Base-by-base conservation (phyloP, 805 yeast genomes). In the Candida corydali region DNA sequence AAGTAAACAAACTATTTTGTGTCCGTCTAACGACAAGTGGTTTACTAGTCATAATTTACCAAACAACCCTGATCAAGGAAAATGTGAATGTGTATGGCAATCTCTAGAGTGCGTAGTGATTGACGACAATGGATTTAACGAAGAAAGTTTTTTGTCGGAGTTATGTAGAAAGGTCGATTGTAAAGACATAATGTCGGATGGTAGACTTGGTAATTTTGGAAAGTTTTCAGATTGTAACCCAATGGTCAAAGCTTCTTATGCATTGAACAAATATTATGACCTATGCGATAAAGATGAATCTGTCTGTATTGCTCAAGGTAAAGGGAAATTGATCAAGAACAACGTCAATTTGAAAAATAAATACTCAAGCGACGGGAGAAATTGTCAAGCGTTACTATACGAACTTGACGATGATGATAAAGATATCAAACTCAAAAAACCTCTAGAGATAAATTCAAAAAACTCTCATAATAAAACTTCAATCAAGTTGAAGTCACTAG, bases 71-170 rank as follows among this genome's bases (percentile, higher is more conserved):
- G 61, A 66, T 39, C 43, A 55, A 8, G 63, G 61, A 11, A 54
- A 61, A 35, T 73, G 77, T 50, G 72, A 65, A 41, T 71, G 76
- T 43, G 51, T 70, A 20, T 58, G 65, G 53, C 46, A 66, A 7
- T 58, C 67, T 4, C 46, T 68, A 4, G 46, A 61, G 1, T 72
- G 76, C 46, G 54, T 65, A 27, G 48, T 57, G 19, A 42, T 51
- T 15, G 63, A 66, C 1, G 49, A 48, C 29, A 45, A 39, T 8
- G 39, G 38, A 1, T 47, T 55, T 18, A 39, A 57, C 30, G 52
- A 50, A 25, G 37, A 32, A 22, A 42, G 31, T 22, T 43, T 56
- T n/a, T 45, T 65, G 17, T 32, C 44, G 10, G 56, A 63, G 16
- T 47, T 71, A 3, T 72, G 77, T 42, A 34, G 51, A 10, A 40